phyloP scores from a whole-genome alignment of 371 early-diverging fungal species.

The Scutellospora calospora region DNA sequence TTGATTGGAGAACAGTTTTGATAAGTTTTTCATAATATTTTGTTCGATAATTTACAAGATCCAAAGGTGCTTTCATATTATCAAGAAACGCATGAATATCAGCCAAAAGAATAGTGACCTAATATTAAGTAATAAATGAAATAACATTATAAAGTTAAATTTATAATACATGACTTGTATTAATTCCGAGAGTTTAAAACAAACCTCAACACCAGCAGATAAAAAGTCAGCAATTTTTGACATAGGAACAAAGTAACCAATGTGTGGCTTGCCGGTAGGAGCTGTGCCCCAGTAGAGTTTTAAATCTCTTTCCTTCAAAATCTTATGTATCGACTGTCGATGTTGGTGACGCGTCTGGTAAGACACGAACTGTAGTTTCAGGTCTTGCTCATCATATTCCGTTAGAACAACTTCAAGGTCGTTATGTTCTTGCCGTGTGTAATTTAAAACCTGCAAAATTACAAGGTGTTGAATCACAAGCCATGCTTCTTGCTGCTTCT shows the following conservation, averaged over 20 bases:
- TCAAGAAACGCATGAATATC: constrained; percentile 99
- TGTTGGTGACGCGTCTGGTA: constrained; percentile 75
- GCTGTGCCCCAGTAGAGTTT: constrained; percentile 99
- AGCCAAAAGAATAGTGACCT: constrained; percentile 96
- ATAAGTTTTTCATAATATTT: constrained; percentile 96
- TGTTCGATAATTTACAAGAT: constrained; percentile 89
- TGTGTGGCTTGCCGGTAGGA: constrained; percentile 98
- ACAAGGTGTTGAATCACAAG: constrained; percentile 94
- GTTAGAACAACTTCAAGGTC: constrained; percentile 83
- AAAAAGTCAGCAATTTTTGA: constrained; percentile 99
- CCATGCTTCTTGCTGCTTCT: constrained; percentile 95
- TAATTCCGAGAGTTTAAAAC: constrained; percentile 22
- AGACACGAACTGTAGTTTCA: constrained; percentile 90
- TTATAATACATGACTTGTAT: too few species aligned
- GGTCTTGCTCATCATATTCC: constrained; percentile 94
- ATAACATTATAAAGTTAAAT: not conserved
- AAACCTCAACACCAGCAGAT: constrained; percentile 88
- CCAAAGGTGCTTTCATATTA: constrained; percentile 98
- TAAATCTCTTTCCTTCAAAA: constrained; percentile 90
- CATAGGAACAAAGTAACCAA: constrained; percentile 99
- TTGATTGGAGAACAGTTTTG: constrained; percentile 88
- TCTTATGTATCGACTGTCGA: constrained; percentile 70
- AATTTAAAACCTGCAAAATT: constrained; percentile 94
- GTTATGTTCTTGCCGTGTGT: constrained; percentile 73
- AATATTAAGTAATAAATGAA: constrained; percentile 21